Evolutionary conservation across 2,329 filamentous ascomycete genomes (phyloP).

Genomic region (Colletotrichum phormii): DNA sequence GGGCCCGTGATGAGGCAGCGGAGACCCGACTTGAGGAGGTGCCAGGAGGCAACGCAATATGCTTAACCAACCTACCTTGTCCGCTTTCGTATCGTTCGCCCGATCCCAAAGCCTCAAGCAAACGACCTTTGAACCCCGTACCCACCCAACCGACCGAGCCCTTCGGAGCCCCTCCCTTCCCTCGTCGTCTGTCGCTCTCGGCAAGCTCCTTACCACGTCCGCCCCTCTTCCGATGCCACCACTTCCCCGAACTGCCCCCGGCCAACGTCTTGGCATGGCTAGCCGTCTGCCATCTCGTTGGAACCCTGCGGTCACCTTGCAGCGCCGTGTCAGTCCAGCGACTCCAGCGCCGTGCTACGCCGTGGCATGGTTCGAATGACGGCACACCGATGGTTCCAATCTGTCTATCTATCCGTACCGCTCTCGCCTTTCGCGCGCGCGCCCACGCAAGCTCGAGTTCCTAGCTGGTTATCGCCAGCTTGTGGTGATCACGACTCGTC

Average conservation of each 20-base stretch:
- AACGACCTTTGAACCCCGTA: constrained; percentile 12
- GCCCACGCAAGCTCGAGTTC: not conserved
- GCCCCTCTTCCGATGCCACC: constrained; percentile 31
- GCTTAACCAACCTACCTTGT: constrained; percentile 27
- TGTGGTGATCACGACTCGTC: constrained; percentile 12
- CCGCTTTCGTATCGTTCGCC: constrained; percentile 23
- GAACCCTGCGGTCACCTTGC: constrained; percentile 29
- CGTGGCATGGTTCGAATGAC: constrained; percentile 9
- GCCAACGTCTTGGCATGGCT: constrained; percentile 26
- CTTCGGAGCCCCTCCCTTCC: not conserved
- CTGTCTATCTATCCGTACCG: not conserved
- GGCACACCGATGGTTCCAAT: constrained; percentile 14
- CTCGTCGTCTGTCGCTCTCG: constrained; percentile 51
- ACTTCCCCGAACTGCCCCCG: constrained; percentile 25
- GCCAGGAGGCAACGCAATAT: constrained; percentile 28
- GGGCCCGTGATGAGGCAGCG: not conserved
- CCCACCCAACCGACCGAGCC: not conserved
- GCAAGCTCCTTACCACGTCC: constrained; percentile 49
- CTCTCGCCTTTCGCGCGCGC: not conserved
- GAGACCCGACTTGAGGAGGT: not conserved
- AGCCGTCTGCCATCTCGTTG: constrained; percentile 30
- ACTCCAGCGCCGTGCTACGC: constrained; percentile 24
- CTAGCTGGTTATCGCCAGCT: constrained; percentile 16
- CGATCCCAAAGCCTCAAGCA: constrained; percentile 17
- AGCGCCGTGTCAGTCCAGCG: constrained; percentile 21